phyloP scores from a whole-genome alignment of 345 rosid genomes.

The Eucalyptus erythrocorys region DNA sequence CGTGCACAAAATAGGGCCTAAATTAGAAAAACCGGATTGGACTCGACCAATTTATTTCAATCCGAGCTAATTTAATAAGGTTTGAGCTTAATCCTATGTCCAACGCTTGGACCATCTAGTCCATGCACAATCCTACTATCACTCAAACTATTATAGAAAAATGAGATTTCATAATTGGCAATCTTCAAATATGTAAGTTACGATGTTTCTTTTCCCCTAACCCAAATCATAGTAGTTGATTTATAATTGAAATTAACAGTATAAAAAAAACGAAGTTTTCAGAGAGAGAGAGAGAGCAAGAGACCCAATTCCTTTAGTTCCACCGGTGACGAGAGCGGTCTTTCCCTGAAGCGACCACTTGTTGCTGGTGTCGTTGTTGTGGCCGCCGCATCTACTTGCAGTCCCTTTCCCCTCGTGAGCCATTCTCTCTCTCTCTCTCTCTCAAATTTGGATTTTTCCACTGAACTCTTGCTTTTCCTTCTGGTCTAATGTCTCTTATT shows the following conservation, averaged over 20 bases:
- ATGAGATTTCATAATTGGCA: neutral
- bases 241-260: neutral
- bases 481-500: neutral
- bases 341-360: slow-evolving; percentile 10
- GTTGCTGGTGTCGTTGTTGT: neutral
- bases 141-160: neutral
- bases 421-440: neutral
- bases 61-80: neutral
- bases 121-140: neutral
- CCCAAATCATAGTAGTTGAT: neutral
- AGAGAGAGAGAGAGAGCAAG: neutral
- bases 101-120: neutral
- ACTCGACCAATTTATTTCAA: neutral
- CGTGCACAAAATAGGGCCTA: neutral
- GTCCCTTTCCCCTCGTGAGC: neutral
- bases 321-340: slow-evolving; percentile 38
- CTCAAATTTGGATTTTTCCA: neutral
- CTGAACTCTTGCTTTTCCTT: neutral
- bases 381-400: neutral
- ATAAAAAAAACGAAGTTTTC: neutral
- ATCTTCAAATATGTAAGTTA: neutral
- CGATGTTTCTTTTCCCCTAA: neutral
- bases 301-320: slow-evolving; percentile 29
- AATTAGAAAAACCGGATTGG: neutral
- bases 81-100: neutral